Evolutionary conservation across 2,329 filamentous ascomycete genomes (phyloP).

Genomic region (Diaporthe amygdali): DNA sequence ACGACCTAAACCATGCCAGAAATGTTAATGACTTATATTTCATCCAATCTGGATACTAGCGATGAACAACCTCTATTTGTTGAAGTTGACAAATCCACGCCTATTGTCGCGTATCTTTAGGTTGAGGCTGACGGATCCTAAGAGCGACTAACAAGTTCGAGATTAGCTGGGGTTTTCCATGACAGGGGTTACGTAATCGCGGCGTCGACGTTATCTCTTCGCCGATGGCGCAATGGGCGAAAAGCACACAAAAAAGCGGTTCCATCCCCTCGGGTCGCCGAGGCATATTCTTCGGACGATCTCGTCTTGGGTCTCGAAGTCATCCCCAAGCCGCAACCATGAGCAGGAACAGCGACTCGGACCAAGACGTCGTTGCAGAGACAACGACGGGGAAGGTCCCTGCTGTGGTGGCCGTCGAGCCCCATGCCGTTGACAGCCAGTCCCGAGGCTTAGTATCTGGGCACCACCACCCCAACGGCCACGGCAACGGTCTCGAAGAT

Average conservation of each 20-base stretch:
- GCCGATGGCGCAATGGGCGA: constrained; percentile 10
- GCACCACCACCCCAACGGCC: neutral
- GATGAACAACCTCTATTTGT: too few relatives aligned
- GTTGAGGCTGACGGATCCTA: neutral
- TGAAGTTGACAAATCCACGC: too few relatives aligned
- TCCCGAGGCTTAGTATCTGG: neutral
- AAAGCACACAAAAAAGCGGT: neutral
- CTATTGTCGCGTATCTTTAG: too few relatives aligned
- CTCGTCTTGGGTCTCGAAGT: neutral
- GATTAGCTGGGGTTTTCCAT: neutral
- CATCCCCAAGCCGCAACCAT: neutral
- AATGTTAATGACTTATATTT: too few relatives aligned
- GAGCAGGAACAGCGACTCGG: constrained; percentile 17
- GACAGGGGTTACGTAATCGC: constrained; percentile 5
- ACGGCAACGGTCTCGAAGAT: neutral
- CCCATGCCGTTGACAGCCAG: neutral
- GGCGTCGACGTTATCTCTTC: constrained; percentile 3
- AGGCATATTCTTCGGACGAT: neutral
- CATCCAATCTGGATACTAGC: too few relatives aligned
- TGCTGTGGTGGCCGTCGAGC: constrained; percentile 8
- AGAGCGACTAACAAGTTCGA: neutral
- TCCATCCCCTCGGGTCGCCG: neutral
- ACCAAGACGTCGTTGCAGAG: neutral
- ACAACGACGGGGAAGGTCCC: neutral
- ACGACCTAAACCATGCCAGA: too few relatives aligned